Conservation (phyloP, 495 filamentous ascomycete genomes). For the Elasticomyces elasticus region DNA sequence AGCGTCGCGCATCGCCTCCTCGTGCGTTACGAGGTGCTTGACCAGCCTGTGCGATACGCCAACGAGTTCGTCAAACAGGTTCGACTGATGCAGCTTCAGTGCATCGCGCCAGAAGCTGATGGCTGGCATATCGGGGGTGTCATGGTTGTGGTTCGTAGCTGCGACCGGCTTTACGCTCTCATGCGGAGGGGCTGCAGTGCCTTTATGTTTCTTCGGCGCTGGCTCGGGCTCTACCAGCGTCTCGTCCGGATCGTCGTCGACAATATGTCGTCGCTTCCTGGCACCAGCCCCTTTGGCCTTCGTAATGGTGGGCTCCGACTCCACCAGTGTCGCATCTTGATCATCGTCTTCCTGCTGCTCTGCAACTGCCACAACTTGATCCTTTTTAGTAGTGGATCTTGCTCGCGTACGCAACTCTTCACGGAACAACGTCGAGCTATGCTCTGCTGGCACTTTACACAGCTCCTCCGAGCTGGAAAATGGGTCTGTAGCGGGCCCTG, state of each 20-base stretch:
- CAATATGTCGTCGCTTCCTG: not conserved
- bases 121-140: not conserved
- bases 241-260: constrained; percentile 10
- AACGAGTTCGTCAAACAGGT: constrained; percentile 22
- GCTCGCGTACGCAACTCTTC: constrained; percentile 1
- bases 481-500: constrained; percentile 3
- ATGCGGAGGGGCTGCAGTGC: not conserved
- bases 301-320: not conserved
- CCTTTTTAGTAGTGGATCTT: not conserved
- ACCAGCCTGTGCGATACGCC: constrained; percentile 15
- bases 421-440: not conserved
- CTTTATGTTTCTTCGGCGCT: not conserved
- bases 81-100: constrained; percentile 14
- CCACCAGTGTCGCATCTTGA: constrained; percentile 17
- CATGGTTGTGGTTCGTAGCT: not conserved
- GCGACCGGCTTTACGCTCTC: not conserved
- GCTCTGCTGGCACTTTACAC: not conserved
- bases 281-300: not conserved
- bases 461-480: constrained; percentile 5
- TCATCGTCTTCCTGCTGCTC: not conserved
- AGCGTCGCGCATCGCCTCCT: constrained; percentile 13
- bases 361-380: not conserved
- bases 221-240: constrained; percentile 14
- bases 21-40: constrained; percentile 13
- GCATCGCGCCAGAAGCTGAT: constrained; percentile 11